Conservation (phyloP, 2,329 filamentous ascomycete species). For the Aspergillus carbonarius region DNA sequence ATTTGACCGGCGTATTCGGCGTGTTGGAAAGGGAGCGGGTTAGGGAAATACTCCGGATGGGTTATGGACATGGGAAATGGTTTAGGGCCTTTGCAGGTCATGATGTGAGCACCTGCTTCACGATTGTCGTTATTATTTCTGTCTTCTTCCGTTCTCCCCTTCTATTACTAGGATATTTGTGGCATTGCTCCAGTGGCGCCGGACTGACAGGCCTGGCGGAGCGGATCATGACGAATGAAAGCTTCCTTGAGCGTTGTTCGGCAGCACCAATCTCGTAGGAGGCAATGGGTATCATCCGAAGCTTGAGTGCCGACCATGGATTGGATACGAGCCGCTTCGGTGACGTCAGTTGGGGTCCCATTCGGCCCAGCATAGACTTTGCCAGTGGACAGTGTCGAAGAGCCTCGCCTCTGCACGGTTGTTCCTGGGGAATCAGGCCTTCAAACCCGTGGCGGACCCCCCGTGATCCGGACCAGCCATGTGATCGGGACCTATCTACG, state of each 20-base stretch:
- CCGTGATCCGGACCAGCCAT: too few relatives aligned
- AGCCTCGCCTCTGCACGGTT: background rate
- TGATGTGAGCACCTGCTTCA: constrained; percentile 24
- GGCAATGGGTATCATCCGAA: background rate
- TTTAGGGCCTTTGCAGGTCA: constrained; percentile 10
- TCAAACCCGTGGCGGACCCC: too few relatives aligned
- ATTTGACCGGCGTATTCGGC: constrained; percentile 24
- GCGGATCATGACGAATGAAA: constrained; percentile 6
- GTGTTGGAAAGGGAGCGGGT: constrained; percentile 19
- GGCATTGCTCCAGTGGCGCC: background rate
- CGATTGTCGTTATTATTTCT: constrained; percentile 23
- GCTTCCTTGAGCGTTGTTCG: background rate
- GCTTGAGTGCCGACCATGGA: background rate
- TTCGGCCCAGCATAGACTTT: background rate
- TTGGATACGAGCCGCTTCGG: background rate
- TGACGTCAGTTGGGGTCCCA: background rate
- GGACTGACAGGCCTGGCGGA: background rate
- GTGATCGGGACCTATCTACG: too few relatives aligned
- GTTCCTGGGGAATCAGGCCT: too few relatives aligned
- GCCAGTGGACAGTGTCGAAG: background rate
- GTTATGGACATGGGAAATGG: constrained; percentile 14
- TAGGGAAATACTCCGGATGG: constrained; percentile 23
- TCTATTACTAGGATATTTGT: constrained; percentile 8
- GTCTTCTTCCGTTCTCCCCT: constrained; percentile 6
- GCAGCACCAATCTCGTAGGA: background rate